Conservation (phyloP, 2,329 filamentous ascomycete species). For the Clonostachys rosea region DNA sequence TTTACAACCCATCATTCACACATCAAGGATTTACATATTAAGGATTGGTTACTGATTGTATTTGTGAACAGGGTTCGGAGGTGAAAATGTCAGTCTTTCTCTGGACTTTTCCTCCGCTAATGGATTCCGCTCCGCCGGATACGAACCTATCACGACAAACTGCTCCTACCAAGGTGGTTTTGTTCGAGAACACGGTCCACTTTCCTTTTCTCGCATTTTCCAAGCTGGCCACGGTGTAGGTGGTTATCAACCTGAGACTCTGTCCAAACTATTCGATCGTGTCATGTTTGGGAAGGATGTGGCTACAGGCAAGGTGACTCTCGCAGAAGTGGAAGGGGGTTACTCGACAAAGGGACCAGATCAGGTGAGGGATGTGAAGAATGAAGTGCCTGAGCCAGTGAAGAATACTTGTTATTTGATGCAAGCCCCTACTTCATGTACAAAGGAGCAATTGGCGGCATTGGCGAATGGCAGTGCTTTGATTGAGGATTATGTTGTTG, state of each 20-base stretch:
- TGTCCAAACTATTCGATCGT: conserved; percentile 50
- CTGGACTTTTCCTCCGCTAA: conserved; percentile 27
- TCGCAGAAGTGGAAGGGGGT: conserved; percentile 22
- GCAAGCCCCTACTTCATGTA: background rate
- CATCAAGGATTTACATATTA: no score
- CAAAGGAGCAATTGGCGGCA: background rate
- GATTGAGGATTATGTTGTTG: background rate
- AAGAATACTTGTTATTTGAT: background rate
- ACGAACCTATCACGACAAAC: conserved; percentile 65
- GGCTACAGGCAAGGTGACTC: conserved; percentile 40
- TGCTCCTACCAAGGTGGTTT: conserved; percentile 62
- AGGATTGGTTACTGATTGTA: background rate
- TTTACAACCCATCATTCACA: background rate
- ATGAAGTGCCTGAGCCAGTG: background rate
- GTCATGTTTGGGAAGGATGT: conserved; percentile 48
- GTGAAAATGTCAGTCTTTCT: conserved; percentile 42
- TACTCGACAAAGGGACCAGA: background rate
- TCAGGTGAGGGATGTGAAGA: background rate
- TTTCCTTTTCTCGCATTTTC: conserved; percentile 60
- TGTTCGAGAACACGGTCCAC: conserved; percentile 69
- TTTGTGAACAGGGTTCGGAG: background rate
- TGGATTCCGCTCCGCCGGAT: conserved; percentile 61
- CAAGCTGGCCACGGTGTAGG: conserved; percentile 58
- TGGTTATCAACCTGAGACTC: conserved; percentile 50
- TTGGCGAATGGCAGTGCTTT: background rate